A percentile compares a stretch with the other conserved stretches of the same genome.
phyloP scores from a whole-genome alignment of 2,329 filamentous ascomycete species.

The Thyridium curvatum region DNA sequence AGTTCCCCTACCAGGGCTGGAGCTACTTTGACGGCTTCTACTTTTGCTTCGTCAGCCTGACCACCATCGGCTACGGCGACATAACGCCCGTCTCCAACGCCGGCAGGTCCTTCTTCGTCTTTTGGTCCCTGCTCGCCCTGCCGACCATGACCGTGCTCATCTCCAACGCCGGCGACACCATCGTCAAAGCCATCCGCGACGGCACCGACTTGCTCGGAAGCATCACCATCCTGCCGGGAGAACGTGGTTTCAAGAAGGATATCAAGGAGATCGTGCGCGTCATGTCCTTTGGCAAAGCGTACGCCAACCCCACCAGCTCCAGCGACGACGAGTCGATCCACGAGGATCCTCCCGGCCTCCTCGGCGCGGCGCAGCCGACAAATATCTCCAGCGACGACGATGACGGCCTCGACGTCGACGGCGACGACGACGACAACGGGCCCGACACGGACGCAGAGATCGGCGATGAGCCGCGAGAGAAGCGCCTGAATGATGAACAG shows the following conservation, averaged over 20 bases:
- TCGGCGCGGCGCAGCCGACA: constrained; percentile 26
- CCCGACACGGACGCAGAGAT: constrained; percentile 4
- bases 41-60: constrained; percentile 75
- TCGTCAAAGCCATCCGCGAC: constrained; percentile 58
- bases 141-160: constrained; percentile 86
- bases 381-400: constrained; percentile 7
- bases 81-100: constrained; percentile 68
- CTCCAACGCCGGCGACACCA: constrained; percentile 75
- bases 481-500: too few species aligned
- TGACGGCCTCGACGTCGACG: constrained; percentile 11
- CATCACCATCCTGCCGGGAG: constrained; percentile 55
- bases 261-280: constrained; percentile 34
- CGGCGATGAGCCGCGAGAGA: background rate
- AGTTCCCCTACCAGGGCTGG: constrained; percentile 52
- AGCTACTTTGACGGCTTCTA: constrained; percentile 78
- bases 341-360: constrained; percentile 32
- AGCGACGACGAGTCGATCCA: constrained; percentile 19
- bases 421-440: constrained; percentile 12
- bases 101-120: constrained; percentile 83
- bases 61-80: constrained; percentile 87
- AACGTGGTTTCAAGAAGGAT: constrained; percentile 39
- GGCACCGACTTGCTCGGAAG: constrained; percentile 49
- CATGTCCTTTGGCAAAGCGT: constrained; percentile 28
- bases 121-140: constrained; percentile 81
- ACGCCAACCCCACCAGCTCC: too few species aligned